A percentile compares a stretch with the other conserved stretches of the same genome.
phyloP scores from a whole-genome alignment of 1,284 basidiomycete genomes.

The Chalciporus sp. region DNA sequence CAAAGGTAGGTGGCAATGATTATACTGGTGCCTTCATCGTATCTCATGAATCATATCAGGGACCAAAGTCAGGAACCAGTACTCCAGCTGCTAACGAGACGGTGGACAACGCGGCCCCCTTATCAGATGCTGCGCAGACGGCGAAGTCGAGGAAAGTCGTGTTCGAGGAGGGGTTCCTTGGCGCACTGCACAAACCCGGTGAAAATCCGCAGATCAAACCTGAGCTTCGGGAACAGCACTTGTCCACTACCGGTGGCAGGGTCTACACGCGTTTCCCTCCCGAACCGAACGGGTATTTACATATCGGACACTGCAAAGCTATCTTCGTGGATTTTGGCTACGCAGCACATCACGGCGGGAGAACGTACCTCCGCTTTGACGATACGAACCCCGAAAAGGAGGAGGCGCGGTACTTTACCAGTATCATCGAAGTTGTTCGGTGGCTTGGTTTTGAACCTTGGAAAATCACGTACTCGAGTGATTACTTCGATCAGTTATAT shows the following conservation, averaged over 20 bases:
- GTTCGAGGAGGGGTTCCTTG: constrained; percentile 95
- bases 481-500: constrained; percentile 92
- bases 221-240: constrained; percentile 80
- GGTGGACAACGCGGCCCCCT: constrained; percentile 35
- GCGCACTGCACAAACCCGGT: constrained; percentile 91
- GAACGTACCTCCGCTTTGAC: constrained; percentile 94
- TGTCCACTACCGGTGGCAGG: constrained; percentile 78
- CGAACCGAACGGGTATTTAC: constrained; percentile 96
- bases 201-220: constrained; percentile 89
- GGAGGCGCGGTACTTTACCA: constrained; percentile 95
- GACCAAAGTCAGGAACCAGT: constrained; percentile 52
- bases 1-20: constrained; percentile 55
- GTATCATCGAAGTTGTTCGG: constrained; percentile 91
- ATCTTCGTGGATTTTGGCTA: constrained; percentile 99
- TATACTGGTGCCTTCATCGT: background rate
- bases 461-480: constrained; percentile 99
- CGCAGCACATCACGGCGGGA: constrained; percentile 88
- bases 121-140: constrained; percentile 39
- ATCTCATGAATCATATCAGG: constrained; percentile 38
- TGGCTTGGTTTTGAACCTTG: constrained; percentile 99
- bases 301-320: constrained; percentile 98
- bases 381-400: constrained; percentile 99
- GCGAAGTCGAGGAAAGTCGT: constrained; percentile 64
- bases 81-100: constrained; percentile 15
- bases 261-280: constrained; percentile 98